Evolutionary conservation across 352 stramenopile genomes (phyloP).

Genomic region (Globisporangium parvum): DNA sequence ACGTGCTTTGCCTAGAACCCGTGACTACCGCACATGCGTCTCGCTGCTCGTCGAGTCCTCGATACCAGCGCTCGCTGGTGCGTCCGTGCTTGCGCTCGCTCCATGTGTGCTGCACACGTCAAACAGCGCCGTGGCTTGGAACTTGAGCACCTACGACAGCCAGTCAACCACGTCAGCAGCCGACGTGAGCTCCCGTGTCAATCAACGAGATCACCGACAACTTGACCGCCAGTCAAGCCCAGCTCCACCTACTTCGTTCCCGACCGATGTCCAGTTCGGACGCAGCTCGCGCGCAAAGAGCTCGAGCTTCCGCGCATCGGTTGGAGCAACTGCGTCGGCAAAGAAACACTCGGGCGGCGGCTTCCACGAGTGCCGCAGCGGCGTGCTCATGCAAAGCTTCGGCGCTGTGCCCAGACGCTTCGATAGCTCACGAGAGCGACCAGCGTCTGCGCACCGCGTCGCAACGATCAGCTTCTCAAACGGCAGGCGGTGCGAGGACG

Average conservation of each 20-base stretch:
- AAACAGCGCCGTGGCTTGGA: conserved; percentile 26
- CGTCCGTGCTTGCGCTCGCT: neutral
- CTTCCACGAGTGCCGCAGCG: conserved; percentile 74
- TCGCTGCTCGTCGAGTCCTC: neutral
- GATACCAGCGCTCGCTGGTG: neutral
- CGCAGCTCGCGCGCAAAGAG: conserved; percentile 68
- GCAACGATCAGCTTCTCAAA: conserved; percentile 64
- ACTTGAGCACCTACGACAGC: conserved; percentile 40
- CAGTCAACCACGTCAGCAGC: neutral
- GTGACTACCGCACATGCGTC: neutral
- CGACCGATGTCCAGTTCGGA: conserved; percentile 52
- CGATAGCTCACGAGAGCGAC: conserved; percentile 12
- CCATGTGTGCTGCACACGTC: neutral
- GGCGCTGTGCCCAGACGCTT: conserved; percentile 24
- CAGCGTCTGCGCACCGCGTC: conserved; percentile 21
- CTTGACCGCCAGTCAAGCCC: neutral
- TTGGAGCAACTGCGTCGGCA: conserved; percentile 4
- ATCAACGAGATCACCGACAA: neutral
- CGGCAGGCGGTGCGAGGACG: conserved; percentile 56
- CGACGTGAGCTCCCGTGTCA: no score
- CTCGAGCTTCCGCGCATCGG: conserved; percentile 31
- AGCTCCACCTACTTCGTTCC: conserved; percentile 36
- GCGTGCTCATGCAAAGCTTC: conserved; percentile 55
- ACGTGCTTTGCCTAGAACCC: neutral
- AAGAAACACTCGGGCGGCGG: conserved; percentile 62